Evolutionary conservation across 306 rosid species (phyloP), one percentile per base, ranked within the genome.

Genomic region (Styphnolobium japonicum): DNA sequence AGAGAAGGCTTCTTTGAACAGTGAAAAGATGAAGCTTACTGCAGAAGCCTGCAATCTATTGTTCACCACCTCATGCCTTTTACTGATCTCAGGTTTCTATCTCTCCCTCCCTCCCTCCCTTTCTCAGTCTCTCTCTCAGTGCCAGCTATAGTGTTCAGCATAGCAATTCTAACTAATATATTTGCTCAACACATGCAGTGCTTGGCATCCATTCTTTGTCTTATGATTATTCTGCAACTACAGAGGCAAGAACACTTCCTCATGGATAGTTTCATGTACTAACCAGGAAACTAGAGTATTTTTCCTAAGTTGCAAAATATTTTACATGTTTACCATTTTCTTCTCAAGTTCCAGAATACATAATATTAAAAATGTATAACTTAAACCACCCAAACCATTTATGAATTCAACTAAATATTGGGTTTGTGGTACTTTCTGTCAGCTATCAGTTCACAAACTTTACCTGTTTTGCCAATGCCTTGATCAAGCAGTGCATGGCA

Each of bases 151-250:
- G 46, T 46, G 21, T 46, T 57, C 33, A 31, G 51, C 29, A 15
- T 43, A 3, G 4, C 11, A 29, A 18, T 21, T 10, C 36, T 62
- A 63, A 75, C 71, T 45, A 45, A 40, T 7, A 21, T 19, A 51
- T 67, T 16, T 67, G 56, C 55, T 75, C 14, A 52, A 19, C 34
- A 70, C 25, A 79, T 83, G 82, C 94, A 94, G 98, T 87, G 45
- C 48, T 78, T 36, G 77, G 46, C 5, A 85, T 83, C 60, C 55
- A 74, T 76, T 90, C 89, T 68, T 21, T 77, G 36, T 23, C 85
- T 48, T 94, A 90, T 83, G 86, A 92, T 76, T 87, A 90, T 84
- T 87, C 84, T 40, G 89, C 92, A 21, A 85, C 89, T 51, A 82
- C 85, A 21, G 61, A 92, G 93, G 98, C 81, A 89, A 89, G 87